These are phyloP conservation scores for Phytopythium ostracodes DNA, from an alignment of 352 stramenopile species.

Conservation along the genomic window DNA sequence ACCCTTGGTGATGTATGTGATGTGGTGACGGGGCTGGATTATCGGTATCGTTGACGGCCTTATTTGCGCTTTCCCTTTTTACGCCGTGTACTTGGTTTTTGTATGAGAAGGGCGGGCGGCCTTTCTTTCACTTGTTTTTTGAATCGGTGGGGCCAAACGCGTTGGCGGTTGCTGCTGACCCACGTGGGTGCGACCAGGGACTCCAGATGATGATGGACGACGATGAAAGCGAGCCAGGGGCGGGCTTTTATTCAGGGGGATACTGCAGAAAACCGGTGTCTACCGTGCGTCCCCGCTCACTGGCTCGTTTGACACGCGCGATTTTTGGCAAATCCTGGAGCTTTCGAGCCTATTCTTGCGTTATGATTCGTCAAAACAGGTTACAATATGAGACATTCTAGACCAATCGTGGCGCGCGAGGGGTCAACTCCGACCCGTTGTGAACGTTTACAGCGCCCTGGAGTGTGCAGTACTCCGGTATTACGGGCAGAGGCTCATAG, in stretches of 20 bases:
- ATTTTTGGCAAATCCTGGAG: neutral
- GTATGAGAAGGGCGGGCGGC: neutral
- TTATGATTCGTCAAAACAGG: neutral
- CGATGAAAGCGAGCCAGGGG: neutral
- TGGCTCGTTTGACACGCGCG: constrained; percentile 1
- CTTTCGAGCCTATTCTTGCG: neutral
- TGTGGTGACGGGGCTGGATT: neutral
- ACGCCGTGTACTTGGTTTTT: neutral
- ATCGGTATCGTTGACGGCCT: neutral
- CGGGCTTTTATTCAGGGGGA: constrained; percentile 1
- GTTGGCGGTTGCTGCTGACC: constrained; percentile 2
- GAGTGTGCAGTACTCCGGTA: too few species aligned
- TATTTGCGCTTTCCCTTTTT: neutral
- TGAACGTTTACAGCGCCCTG: too few species aligned
- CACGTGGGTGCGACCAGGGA: neutral
- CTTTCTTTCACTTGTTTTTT: constrained; percentile 5
- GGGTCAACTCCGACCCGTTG: too few species aligned
- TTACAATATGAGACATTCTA: neutral
- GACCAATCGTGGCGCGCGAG: constrained; percentile 4
- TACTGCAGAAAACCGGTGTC: constrained; percentile 1
- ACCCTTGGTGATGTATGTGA: neutral
- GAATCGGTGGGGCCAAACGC: neutral
- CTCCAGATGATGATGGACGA: constrained; percentile 3
- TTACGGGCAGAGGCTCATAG: too few species aligned
- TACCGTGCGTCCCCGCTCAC: neutral